These are phyloP conservation scores for Paraphoma sp. DNA, from an alignment of 2,329 filamentous ascomycete species.

Conservation along the genomic window DNA sequence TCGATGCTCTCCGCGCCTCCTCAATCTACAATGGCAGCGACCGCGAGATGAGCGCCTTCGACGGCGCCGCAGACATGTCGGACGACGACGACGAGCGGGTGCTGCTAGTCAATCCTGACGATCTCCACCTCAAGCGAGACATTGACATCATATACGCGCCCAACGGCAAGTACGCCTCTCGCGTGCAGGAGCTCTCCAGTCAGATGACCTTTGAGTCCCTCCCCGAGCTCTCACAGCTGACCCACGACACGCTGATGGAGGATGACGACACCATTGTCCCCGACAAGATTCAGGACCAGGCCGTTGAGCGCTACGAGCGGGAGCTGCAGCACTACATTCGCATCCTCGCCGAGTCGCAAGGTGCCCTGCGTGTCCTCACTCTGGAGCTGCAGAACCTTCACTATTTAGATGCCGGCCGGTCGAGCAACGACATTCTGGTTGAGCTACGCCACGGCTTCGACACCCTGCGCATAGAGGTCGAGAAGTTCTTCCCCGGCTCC, in stretches of 20 bases:
- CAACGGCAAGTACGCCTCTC: constrained; percentile 37
- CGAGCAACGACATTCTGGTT: constrained; percentile 43
- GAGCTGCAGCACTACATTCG: constrained; percentile 49
- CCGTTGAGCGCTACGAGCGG: constrained; percentile 45
- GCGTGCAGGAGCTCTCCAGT: constrained; percentile 35
- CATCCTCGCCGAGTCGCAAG: constrained; percentile 49
- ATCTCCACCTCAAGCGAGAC: constrained; percentile 40
- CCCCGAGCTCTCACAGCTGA: constrained; percentile 30
- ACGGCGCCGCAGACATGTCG: constrained; percentile 26
- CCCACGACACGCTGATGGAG: constrained; percentile 33
- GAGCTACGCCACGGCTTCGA: constrained; percentile 53
- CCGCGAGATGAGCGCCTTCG: constrained; percentile 26
- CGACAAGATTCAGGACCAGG: constrained; percentile 44
- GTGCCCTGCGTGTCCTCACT: constrained; percentile 50
- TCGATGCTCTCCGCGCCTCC: constrained; percentile 43
- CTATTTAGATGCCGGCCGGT: constrained; percentile 44
- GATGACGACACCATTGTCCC: constrained; percentile 24
- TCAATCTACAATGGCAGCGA: constrained; percentile 38
- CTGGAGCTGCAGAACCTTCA: constrained; percentile 54
- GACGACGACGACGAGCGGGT: constrained; percentile 39
- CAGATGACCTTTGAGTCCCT: constrained; percentile 39
- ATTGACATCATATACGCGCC: constrained; percentile 33
- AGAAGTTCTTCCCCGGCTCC: constrained; percentile 49
- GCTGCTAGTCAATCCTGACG: constrained; percentile 42
- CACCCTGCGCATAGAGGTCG: constrained; percentile 47